Conservation (phyloP, 2,329 filamentous ascomycete species). For the Camillea tinctor region DNA sequence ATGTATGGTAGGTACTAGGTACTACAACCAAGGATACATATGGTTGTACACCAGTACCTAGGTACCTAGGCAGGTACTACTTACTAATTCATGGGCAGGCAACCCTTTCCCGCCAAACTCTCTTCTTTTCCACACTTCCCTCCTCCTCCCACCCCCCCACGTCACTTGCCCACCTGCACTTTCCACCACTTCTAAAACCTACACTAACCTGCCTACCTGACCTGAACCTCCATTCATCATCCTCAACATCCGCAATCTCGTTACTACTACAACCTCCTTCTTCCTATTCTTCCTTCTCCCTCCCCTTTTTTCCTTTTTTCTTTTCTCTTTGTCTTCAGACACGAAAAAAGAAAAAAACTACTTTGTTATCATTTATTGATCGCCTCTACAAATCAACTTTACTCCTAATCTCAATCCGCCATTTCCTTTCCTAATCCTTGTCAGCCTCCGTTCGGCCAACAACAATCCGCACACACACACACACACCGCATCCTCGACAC, state of each 20-base stretch:
- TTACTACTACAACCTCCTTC: not conserved
- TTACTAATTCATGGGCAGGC: not conserved
- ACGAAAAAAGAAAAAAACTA: slow-evolving; percentile 5
- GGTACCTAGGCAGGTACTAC: slow-evolving; percentile 2
- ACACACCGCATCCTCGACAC: not conserved
- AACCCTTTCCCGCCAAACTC: too few species aligned
- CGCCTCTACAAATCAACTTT: not conserved
- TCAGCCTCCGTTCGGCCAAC: not conserved
- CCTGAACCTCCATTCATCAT: slow-evolving; percentile 9
- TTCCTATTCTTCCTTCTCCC: slow-evolving; percentile 1
- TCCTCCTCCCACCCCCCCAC: slow-evolving; percentile 1
- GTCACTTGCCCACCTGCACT: not conserved
- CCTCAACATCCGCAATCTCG: slow-evolving; percentile 2
- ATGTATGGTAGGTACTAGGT: too few species aligned
- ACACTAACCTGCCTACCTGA: slow-evolving; percentile 15
- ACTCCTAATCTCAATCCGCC: not conserved
- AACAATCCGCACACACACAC: too few species aligned
- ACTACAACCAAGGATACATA: too few species aligned
- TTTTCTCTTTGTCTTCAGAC: slow-evolving; percentile 14
- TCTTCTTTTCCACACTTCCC: not conserved
- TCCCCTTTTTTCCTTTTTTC: slow-evolving; percentile 13
- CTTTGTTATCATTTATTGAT: slow-evolving; percentile 1
- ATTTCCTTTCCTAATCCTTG: not conserved
- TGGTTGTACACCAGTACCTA: slow-evolving; percentile 9
- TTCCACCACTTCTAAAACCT: slow-evolving; percentile 1